These are phyloP conservation scores for Naganishia antarctica DNA, from an alignment of 768 basidiomycete species.

Conservation along the genomic window DNA sequence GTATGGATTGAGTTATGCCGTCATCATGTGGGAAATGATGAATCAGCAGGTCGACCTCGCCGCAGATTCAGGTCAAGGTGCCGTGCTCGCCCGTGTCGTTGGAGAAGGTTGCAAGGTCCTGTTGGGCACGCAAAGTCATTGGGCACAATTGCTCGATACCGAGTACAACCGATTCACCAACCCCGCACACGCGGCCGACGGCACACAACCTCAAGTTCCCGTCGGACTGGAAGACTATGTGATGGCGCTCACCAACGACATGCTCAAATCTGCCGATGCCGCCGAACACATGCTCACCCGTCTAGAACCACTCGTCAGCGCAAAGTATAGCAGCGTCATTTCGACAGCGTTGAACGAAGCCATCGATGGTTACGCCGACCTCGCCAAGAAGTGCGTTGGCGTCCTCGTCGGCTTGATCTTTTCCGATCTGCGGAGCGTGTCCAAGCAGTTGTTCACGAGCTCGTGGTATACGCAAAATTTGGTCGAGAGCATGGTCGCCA, in stretches of 20 bases:
- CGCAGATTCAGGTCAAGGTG: conserved; percentile 89
- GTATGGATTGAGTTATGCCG: conserved; percentile 84
- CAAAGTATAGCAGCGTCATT: conserved; percentile 80
- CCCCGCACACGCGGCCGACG: conserved; percentile 57
- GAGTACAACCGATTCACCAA: conserved; percentile 85
- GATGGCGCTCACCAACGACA: conserved; percentile 95
- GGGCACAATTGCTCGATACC: conserved; percentile 72
- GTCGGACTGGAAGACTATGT: conserved; percentile 91
- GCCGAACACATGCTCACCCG: conserved; percentile 78
- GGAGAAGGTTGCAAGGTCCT: conserved; percentile 83
- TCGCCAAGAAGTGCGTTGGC: conserved; percentile 94
- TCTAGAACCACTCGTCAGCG: conserved; percentile 83
- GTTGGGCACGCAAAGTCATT: conserved; percentile 78
- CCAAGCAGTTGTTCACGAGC: conserved; percentile 68
- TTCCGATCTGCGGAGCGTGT: conserved; percentile 85
- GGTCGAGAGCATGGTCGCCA: conserved; percentile 83
- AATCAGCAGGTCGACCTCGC: conserved; percentile 87
- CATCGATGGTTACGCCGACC: conserved; percentile 96
- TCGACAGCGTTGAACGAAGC: conserved; percentile 86
- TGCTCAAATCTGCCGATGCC: conserved; percentile 91
- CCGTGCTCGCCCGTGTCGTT: conserved; percentile 84
- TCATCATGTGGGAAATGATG: conserved; percentile 96
- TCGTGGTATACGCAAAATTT: conserved; percentile 82
- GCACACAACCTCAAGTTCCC: conserved; percentile 52
- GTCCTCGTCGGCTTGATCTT: conserved; percentile 90